Conservation (phyloP, 306 rosid species). For the Senna siamea region DNA sequence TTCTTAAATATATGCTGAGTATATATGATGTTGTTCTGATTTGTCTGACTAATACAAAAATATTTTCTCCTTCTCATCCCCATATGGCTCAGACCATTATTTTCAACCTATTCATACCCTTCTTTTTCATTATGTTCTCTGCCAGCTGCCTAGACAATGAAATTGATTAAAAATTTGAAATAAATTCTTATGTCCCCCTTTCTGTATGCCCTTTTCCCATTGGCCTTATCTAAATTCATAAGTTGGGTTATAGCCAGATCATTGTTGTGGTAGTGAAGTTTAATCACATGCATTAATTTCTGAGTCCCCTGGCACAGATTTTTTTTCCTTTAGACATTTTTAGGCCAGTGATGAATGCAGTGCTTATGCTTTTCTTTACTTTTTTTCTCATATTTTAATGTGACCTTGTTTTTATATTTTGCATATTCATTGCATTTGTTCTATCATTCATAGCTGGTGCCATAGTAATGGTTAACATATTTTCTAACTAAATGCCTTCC, state of each 20-base stretch:
- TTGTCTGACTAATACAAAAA: no score
- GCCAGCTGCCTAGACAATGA: background rate
- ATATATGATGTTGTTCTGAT: background rate
- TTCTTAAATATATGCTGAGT: background rate
- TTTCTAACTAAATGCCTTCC: constrained; percentile 11
- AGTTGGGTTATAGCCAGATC: no score
- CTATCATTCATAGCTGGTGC: constrained; percentile 17
- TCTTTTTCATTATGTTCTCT: background rate
- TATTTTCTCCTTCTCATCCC: no score
- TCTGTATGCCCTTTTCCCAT: background rate
- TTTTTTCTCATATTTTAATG: constrained; percentile 5
- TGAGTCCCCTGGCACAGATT: background rate
- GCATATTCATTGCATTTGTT: background rate
- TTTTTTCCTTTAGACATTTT: background rate
- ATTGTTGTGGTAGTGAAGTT: background rate
- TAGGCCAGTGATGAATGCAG: background rate
- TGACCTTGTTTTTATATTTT: background rate
- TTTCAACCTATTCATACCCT: background rate
- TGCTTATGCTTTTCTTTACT: constrained; percentile 1
- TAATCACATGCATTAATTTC: background rate
- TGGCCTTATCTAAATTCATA: no score
- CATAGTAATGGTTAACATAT: background rate
- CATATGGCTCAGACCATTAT: no score
- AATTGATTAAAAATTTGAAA: background rate
- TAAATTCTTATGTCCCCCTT: background rate